phyloP scores from a whole-genome alignment of 2,329 filamentous ascomycete genomes.

The Lachnellula arida region DNA sequence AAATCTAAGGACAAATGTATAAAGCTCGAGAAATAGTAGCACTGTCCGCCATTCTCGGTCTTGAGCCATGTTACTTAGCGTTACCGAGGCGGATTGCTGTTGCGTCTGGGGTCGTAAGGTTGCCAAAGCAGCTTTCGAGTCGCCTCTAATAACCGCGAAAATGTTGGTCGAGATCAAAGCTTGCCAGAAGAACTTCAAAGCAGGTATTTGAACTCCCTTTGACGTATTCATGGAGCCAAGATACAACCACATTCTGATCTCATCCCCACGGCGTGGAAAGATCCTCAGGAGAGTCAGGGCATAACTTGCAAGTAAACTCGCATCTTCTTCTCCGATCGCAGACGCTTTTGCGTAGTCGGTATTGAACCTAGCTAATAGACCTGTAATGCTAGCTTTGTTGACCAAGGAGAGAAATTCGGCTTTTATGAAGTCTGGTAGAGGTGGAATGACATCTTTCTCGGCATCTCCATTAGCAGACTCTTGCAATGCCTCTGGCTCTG shows the following conservation, averaged over 20 bases:
- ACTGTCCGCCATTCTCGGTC: constrained; percentile 76
- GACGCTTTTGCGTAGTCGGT: constrained; percentile 26
- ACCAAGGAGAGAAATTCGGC: constrained; percentile 66
- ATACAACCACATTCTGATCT: constrained; percentile 93
- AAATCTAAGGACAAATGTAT: constrained; percentile 85
- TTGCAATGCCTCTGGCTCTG: constrained; percentile 39
- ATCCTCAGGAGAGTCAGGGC: constrained; percentile 79
- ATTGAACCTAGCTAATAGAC: constrained; percentile 30
- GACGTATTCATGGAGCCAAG: constrained; percentile 48
- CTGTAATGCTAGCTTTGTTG: constrained; percentile 68
- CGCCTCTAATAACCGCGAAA: constrained; percentile 51
- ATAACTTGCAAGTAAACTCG: constrained; percentile 76
- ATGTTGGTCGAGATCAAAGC: constrained; percentile 53
- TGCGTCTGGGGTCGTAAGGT: constrained; percentile 35
- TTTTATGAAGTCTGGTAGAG: constrained; percentile 54
- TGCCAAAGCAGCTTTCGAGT: constrained; percentile 53
- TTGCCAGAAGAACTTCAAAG: constrained; percentile 83
- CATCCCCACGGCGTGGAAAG: constrained; percentile 76
- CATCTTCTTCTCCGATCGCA: constrained; percentile 41
- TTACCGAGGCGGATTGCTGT: constrained; percentile 1
- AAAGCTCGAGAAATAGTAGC: constrained; percentile 87
- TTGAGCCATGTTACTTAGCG: constrained; percentile 15
- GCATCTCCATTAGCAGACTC: constrained; percentile 23
- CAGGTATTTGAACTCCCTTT: constrained; percentile 46
- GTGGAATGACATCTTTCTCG: constrained; percentile 16